Percentiles rank a stretch among this genome's conserved stretches.
These are phyloP conservation scores for Globisporangium cylindrosporum DNA, from an alignment of 352 stramenopile species.

Conservation along the genomic window DNA sequence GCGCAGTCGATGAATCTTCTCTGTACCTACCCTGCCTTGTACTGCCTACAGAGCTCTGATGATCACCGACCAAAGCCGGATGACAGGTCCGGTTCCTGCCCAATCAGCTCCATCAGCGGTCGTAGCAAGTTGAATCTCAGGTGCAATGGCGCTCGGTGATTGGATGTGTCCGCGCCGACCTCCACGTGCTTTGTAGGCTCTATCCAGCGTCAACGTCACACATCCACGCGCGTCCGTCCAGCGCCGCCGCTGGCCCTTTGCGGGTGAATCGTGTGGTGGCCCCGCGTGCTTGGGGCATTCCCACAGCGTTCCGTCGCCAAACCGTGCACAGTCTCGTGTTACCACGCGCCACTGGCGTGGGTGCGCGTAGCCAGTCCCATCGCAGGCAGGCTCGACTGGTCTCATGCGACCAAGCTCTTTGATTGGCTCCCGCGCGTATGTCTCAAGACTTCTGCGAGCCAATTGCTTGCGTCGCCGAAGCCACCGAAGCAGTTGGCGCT, in stretches of 20 bases:
- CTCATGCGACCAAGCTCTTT: not conserved
- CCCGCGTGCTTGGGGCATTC: conserved; percentile 2
- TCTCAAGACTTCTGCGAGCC: conserved; percentile 8
- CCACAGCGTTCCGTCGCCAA: not conserved
- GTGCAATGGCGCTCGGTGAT: not conserved
- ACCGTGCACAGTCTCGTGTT: conserved; percentile 5
- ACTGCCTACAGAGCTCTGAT: not conserved
- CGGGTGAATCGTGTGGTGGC: conserved; percentile 2
- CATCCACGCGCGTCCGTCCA: not conserved
- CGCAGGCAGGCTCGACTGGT: conserved; percentile 8
- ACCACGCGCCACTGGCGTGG: conserved; percentile 7
- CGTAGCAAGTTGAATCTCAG: conserved; percentile 14
- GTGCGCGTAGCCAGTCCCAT: not conserved
- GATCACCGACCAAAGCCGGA: conserved; percentile 8
- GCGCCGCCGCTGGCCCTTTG: too few relatives aligned
- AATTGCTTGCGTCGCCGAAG: conserved; percentile 8
- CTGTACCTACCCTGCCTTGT: not conserved
- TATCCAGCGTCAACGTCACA: not conserved
- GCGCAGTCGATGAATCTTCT: not conserved
- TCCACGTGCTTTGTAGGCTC: not conserved
- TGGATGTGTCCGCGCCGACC: conserved; percentile 5
- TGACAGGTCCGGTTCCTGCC: not conserved
- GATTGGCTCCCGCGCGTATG: conserved; percentile 8
- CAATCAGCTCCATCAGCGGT: conserved; percentile 4
- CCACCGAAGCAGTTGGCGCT: not conserved